Conservation (phyloP, 345 rosid species). For the Diplotaxis tenuifolia region DNA sequence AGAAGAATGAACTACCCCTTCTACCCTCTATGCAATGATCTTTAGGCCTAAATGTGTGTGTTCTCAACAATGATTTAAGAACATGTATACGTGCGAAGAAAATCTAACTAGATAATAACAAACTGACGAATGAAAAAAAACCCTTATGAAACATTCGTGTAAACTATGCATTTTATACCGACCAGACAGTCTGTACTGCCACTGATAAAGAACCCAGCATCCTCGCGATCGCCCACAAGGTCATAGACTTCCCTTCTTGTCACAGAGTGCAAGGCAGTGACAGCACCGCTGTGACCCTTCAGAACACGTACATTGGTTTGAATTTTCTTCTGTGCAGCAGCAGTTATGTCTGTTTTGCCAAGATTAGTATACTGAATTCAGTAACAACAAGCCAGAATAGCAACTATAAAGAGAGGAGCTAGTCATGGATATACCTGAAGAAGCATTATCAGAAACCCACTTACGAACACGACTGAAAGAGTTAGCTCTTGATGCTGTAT, state of each 20-base stretch:
- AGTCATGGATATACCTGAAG: conserved; percentile 50
- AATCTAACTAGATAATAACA: not conserved
- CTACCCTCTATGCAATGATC: conserved; percentile 4
- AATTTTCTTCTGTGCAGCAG: conserved; percentile 82
- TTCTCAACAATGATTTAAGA: conserved; percentile 13
- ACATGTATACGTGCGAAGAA: conserved; percentile 18
- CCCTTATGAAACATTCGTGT: not conserved
- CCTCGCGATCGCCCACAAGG: conserved; percentile 96
- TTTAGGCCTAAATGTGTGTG: conserved; percentile 19
- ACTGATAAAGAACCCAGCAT: conserved; percentile 98
- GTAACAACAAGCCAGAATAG: conserved; percentile 7
- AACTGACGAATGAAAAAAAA: conserved; percentile 13
- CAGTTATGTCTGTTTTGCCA: conserved; percentile 58
- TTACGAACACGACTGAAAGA: conserved; percentile 78
- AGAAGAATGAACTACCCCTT: conserved; percentile 12
- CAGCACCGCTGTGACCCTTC: conserved; percentile 88
- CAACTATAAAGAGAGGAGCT: conserved; percentile 19
- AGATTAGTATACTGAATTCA: conserved; percentile 18
- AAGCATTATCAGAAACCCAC: conserved; percentile 76
- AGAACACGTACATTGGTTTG: conserved; percentile 91
- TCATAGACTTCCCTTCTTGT: conserved; percentile 98
- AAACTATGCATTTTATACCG: conserved; percentile 17
- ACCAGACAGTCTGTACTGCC: conserved; percentile 96
- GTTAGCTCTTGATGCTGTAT: conserved; percentile 63
- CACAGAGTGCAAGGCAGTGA: conserved; percentile 96